Evolutionary conservation across 805 yeast genomes (phyloP).

Genomic region (Ogataea siamensis): DNA sequence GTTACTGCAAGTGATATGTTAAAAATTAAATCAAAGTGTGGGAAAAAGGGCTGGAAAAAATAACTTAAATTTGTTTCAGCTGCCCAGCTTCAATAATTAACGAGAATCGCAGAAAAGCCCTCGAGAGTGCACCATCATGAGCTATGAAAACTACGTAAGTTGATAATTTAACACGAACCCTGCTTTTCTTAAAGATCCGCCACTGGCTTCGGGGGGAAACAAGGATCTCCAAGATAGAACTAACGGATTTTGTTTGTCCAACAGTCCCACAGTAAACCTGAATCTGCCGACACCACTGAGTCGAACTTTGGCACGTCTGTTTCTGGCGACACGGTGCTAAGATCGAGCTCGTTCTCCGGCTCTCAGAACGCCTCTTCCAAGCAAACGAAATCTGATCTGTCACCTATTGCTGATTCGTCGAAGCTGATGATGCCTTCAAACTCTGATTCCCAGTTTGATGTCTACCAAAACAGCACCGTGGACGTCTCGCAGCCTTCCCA

Average conservation of each 20-base stretch:
- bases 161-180: neutral
- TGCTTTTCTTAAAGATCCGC: no score
- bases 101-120: no score
- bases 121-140: conserved; percentile 8
- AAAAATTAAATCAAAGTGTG: conserved; percentile 20
- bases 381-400: conserved; percentile 9
- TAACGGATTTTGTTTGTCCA: conserved; percentile 3
- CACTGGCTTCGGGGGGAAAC: conserved; percentile 10
- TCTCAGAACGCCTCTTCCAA: conserved; percentile 8
- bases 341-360: conserved; percentile 12
- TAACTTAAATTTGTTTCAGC: conserved; percentile 11
- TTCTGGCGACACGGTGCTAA: conserved; percentile 17
- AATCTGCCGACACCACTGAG: conserved; percentile 23
- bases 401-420: conserved; percentile 6
- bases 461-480: conserved; percentile 12
- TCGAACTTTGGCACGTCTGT: conserved; percentile 23
- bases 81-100: no score
- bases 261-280: conserved; percentile 18
- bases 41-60: conserved; percentile 14
- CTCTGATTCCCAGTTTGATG: conserved; percentile 15
- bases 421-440: conserved; percentile 8
- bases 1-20: no score
- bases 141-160: conserved; percentile 23
- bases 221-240: conserved; percentile 4
- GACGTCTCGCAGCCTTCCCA: conserved; percentile 7